Base-by-base conservation (phyloP, 768 basidiomycete species). In the Gloeophyllum trabeum region DNA sequence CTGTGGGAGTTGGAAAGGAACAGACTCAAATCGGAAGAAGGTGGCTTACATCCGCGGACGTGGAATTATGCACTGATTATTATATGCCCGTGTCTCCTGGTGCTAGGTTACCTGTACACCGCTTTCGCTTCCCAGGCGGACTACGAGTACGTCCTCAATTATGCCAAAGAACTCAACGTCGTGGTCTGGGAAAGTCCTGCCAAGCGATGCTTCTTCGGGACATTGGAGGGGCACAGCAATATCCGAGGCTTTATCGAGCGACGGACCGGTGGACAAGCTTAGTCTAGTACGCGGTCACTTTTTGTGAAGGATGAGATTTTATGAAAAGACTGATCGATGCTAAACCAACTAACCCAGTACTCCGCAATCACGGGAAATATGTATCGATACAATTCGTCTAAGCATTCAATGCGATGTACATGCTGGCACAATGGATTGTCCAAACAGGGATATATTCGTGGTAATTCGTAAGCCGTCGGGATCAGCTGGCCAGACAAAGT, bases 1-100 rank as follows among this genome's bases (percentile, higher is more conserved):
- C 69, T 98, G 14, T 99, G 96, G 92, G 93, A 99, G 61, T 70
- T 93, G 35, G 96, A 98, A 65, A 76, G 84, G 61, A 92, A 96
- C 58, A 76, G 96, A 41, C 67, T 98, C 6, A 83, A 86, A 53
- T 81, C 86, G 32, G 70, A 80, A 58, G 87, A 94, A 73, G 90
- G 93, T 90, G 55, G 44, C 64, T 57, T 25, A n/a, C n/a, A n/a
- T n/a, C n/a, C n/a, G n/a, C n/a, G n/a, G n/a, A n/a, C n/a, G n/a
- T 25, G 50, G 52, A 50, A 48, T 54, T 47, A 30, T 39, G 24
- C 30, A 39, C 40, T 41, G 42, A 44, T 44, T 26, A 42, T 46
- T 38, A 39, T 45, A 41, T 43, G 19, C 20, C 20, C 43, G 13
- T 14, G 20, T 41, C 43, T 41, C 39, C 23, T 35, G n/a, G 42